phyloP scores from a whole-genome alignment of 768 basidiomycete species.

The Hemileccinum rubropunctum region DNA sequence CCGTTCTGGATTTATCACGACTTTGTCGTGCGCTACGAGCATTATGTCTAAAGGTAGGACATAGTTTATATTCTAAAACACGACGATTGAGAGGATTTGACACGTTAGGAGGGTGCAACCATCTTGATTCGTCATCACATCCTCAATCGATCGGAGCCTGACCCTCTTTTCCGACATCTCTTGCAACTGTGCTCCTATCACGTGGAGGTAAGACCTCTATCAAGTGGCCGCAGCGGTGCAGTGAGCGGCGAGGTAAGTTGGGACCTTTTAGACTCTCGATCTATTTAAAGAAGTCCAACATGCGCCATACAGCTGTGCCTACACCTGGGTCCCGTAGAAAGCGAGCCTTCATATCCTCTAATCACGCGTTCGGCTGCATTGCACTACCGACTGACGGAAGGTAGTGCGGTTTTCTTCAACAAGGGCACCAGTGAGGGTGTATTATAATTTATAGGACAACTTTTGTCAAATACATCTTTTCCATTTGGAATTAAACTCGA shows the following conservation, averaged over 20 bases:
- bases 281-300: neutral
- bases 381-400: conserved; percentile 71
- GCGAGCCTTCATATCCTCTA: conserved; percentile 31
- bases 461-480: neutral
- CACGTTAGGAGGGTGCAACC: conserved; percentile 46
- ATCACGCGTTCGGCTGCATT: conserved; percentile 55
- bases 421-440: conserved; percentile 68
- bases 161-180: conserved; percentile 57
- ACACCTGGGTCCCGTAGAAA: conserved; percentile 51
- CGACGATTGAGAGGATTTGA: neutral
- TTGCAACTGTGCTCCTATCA: conserved; percentile 66
- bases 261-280: neutral
- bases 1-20: conserved; percentile 47
- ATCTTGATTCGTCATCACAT: conserved; percentile 67
- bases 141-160: conserved; percentile 50
- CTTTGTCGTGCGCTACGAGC: conserved; percentile 60
- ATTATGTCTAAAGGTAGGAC: conserved; percentile 51
- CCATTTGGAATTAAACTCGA: neutral
- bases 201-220: conserved; percentile 66
- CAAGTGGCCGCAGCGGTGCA: conserved; percentile 72
- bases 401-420: conserved; percentile 65
- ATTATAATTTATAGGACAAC: conserved; percentile 23
- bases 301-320: conserved; percentile 50
- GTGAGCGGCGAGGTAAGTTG: conserved; percentile 70
- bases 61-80: neutral